Evolutionary conservation across 257 asterid genomes (phyloP), one percentile per base, ranked within the genome.

Genomic region (Ballota nigra): DNA sequence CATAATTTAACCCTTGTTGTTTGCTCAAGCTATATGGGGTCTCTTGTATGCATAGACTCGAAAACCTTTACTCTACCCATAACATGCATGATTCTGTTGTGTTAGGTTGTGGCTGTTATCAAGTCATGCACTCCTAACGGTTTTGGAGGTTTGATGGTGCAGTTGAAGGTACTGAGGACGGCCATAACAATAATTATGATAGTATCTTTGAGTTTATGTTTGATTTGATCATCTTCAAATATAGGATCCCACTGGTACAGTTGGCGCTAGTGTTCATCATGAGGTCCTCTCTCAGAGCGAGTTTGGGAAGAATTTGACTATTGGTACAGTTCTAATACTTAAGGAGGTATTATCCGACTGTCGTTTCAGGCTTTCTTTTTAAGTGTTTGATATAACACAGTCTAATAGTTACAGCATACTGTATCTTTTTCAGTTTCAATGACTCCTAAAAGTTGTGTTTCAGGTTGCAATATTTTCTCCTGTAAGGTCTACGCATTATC

Each of bases 241-340:
- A 74, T 81, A 94, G 99, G 98, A 95, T 73, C 99, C 96, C 26
- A 88, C 99, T 0, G 99, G 98, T 74, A 84, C 86, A 28, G 79
- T 89, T 81, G 87, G 84, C 75, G 98, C 95, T 70, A 89, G 79
- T 74, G 78, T 95, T 80, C 99, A 91, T 85, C 94, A 86, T 78
- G 88, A 83, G 76, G 91, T 89, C 75, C 85, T 89, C 51, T 73
- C 81, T 45, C 86, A 83, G 66, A 76, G 78, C 53, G 89, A 82
- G 73, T 87, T 77, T 75, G 84, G 86, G 19, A 88, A 88, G 81
- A 86, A 80, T 62, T 63, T 95, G 66, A 74, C 79, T 60, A 66
- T 74, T 75, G 99, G 98, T 57, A 76, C 96, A 36, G 95, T 83
- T 77, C 72, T 95, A 71, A 78, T 92, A 78, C 93, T 95, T 75